These are phyloP conservation scores for Solanum peruvianum DNA, from an alignment of 257 asterid genomes.

Conservation along the genomic window DNA sequence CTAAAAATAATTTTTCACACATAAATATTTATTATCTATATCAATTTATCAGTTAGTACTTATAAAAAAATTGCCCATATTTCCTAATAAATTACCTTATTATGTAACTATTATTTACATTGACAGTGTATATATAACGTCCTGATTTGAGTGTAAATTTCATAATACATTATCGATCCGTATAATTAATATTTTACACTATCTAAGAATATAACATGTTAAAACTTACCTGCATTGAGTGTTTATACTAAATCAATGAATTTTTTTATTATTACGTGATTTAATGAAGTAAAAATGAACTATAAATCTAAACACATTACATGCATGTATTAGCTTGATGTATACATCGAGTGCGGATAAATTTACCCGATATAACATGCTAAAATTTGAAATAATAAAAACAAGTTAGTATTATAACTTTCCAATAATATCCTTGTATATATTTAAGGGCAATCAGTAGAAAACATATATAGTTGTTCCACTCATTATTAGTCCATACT, in stretches of 20 bases:
- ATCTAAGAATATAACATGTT: neutral
- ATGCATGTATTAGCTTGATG: no score
- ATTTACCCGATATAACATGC: neutral
- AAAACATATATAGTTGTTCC: neutral
- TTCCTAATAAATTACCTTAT: neutral
- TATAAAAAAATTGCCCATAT: neutral
- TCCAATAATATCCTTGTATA: neutral
- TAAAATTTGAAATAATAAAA: neutral
- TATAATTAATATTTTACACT: neutral
- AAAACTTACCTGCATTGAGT: no score
- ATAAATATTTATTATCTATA: neutral
- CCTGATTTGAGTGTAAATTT: neutral
- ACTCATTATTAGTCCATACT: neutral
- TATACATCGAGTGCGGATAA: no score
- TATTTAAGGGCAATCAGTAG: neutral
- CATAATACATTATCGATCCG: neutral
- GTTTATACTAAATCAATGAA: rapidly evolving
- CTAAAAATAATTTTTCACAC: neutral
- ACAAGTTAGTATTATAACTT: neutral
- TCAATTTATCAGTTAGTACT: neutral
- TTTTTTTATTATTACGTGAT: no score
- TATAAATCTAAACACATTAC: no score
- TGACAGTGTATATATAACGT: neutral
- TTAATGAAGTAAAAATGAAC: no score
- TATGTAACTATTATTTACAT: neutral